Percentiles rank a stretch among this genome's conserved stretches.
These are phyloP conservation scores for Aspergillus eucalypticola DNA, from an alignment of 2,329 filamentous ascomycete genomes.

Conservation along the genomic window DNA sequence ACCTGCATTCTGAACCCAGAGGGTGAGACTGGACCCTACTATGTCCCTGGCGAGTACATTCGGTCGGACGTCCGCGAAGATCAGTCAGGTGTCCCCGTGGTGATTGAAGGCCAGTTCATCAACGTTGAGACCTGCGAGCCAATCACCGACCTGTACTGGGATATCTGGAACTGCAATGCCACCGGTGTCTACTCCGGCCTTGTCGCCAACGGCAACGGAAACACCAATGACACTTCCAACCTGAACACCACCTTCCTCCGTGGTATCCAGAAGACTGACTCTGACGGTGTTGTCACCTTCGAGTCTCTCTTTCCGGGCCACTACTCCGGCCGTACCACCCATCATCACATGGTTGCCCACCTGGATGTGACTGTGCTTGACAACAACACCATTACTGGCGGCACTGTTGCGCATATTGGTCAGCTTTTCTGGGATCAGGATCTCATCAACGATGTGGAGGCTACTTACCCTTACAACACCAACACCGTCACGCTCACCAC, in stretches of 20 bases:
- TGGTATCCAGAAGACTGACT: slow-evolving; percentile 45
- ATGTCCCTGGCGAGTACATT: slow-evolving; percentile 40
- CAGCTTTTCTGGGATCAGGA: slow-evolving; percentile 63
- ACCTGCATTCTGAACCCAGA: slow-evolving; percentile 54
- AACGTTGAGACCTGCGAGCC: slow-evolving; percentile 44
- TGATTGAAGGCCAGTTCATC: slow-evolving; percentile 43
- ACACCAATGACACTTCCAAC: slow-evolving; percentile 29
- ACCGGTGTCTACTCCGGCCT: slow-evolving; percentile 33
- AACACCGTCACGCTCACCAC: slow-evolving; percentile 18
- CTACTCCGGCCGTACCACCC: slow-evolving; percentile 40
- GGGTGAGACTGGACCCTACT: slow-evolving; percentile 51
- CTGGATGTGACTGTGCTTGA: slow-evolving; percentile 30
- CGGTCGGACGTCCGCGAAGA: slow-evolving; percentile 38
- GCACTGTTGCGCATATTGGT: slow-evolving; percentile 58
- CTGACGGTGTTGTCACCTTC: slow-evolving; percentile 46
- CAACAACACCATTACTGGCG: slow-evolving; percentile 45
- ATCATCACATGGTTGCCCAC: slow-evolving; percentile 33
- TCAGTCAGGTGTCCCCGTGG: slow-evolving; percentile 38
- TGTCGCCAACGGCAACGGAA: slow-evolving; percentile 27
- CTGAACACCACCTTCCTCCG: slow-evolving; percentile 45
- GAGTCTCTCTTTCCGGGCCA: slow-evolving; percentile 47
- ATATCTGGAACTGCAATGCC: slow-evolving; percentile 40
- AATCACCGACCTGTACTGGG: slow-evolving; percentile 34
- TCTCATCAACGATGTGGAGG: slow-evolving; percentile 53
- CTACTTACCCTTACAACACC: slow-evolving; percentile 37